Conservation (phyloP, 495 filamentous ascomycete species). For the Lophium mytilinum region DNA sequence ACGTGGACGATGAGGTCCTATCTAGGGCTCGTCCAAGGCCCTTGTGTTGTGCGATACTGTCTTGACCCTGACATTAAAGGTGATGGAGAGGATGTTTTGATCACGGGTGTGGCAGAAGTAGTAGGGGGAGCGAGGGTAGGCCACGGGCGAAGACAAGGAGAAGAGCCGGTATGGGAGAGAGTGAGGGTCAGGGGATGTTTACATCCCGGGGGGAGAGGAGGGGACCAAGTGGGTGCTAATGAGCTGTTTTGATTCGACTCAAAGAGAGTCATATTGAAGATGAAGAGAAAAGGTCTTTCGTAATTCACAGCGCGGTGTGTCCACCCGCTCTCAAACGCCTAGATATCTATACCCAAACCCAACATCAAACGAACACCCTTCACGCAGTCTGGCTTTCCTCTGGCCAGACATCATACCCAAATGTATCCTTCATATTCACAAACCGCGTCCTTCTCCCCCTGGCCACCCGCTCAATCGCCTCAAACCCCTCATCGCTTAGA, state of each 20-base stretch:
- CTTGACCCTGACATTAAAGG: not conserved
- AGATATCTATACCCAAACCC: no score
- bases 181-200: not conserved
- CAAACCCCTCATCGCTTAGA: constrained; percentile 47
- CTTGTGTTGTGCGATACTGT: not conserved
- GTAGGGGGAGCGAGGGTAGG: not conserved
- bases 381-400: constrained; percentile 5
- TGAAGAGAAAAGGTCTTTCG: no score
- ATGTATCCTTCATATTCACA: constrained; percentile 74
- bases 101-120: not conserved
- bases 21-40: not conserved
- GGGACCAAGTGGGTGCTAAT: not conserved
- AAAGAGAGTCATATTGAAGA: no score
- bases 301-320: no score
- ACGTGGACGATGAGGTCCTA: not conserved
- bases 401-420: constrained; percentile 40
- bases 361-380: no score
- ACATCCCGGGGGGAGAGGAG: not conserved
- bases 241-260: no score
- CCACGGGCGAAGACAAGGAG: not conserved
- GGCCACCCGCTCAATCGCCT: constrained; percentile 52
- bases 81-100: not conserved
- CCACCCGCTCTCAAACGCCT: no score
- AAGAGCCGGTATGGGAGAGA: not conserved
- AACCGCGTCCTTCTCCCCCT: constrained; percentile 57